A percentile compares a stretch with the other conserved stretches of the same genome.
phyloP scores from a whole-genome alignment of 306 rosid species.

The Parietaria judaica region DNA sequence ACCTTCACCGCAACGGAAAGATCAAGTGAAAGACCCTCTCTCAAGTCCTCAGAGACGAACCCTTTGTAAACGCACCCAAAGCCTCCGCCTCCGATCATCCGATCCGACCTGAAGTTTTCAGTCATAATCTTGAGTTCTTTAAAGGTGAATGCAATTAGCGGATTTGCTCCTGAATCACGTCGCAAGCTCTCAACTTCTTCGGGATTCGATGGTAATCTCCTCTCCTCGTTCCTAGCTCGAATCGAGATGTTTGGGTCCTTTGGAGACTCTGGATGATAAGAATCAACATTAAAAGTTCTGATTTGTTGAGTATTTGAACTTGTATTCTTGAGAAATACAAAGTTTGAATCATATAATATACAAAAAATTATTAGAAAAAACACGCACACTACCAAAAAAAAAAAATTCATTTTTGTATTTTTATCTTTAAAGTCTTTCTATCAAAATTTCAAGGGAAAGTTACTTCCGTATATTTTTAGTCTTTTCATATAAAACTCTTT shows the following conservation, averaged over 20 bases:
- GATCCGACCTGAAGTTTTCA: constrained; percentile 67
- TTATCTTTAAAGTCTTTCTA: too few species aligned
- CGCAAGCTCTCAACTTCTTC: constrained; percentile 89
- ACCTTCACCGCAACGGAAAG: constrained; percentile 93
- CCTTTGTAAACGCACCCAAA: constrained; percentile 98
- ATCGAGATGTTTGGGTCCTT: constrained; percentile 43
- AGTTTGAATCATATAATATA: not conserved
- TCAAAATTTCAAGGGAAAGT: too few species aligned
- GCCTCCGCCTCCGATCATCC: constrained; percentile 89
- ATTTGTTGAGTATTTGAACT: not conserved
- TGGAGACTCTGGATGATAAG: constrained; percentile 36
- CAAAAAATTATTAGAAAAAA: not conserved
- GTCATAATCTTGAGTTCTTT: constrained; percentile 68
- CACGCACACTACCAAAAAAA: not conserved
- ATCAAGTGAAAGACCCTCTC: constrained; percentile 44
- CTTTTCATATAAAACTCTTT: too few species aligned
- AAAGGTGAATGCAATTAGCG: constrained; percentile 69
- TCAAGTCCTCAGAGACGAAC: constrained; percentile 65
- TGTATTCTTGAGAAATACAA: not conserved
- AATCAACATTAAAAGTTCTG: constrained; percentile 1
- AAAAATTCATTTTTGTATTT: too few species aligned
- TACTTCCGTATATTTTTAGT: too few species aligned
- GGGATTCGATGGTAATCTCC: constrained; percentile 76
- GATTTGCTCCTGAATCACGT: constrained; percentile 81
- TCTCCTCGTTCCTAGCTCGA: constrained; percentile 37